Conservation (phyloP, 805 yeast species). For the Candida rishiriensis region DNA sequence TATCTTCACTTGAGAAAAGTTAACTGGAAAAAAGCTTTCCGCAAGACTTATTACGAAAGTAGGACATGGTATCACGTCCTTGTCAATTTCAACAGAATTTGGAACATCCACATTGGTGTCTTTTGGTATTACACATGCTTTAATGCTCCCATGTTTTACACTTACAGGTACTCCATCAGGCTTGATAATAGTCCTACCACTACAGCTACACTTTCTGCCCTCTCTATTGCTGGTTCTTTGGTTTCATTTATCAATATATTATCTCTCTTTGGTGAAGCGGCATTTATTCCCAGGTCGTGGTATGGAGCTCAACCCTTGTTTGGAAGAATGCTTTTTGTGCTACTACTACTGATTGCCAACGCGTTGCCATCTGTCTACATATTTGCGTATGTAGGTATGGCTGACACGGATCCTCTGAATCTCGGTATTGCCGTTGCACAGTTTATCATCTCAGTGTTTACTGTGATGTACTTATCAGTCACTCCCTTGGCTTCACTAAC, state of each 20-base stretch:
- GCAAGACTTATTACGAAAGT: constrained; percentile 69
- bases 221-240: constrained; percentile 65
- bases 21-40: constrained; percentile 63
- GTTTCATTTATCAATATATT: constrained; percentile 53
- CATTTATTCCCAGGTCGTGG: constrained; percentile 68
- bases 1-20: constrained; percentile 50
- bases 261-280: constrained; percentile 52
- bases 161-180: constrained; percentile 48
- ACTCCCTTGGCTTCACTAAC: constrained; percentile 60
- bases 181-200: constrained; percentile 57
- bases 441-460: constrained; percentile 48
- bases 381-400: constrained; percentile 35
- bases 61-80: constrained; percentile 75
- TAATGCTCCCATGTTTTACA: constrained; percentile 66
- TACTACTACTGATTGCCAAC: constrained; percentile 40
- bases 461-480: constrained; percentile 53
- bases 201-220: constrained; percentile 50
- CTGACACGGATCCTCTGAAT: constrained; percentile 30
- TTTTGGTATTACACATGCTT: constrained; percentile 75
- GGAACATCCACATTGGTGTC: constrained; percentile 70
- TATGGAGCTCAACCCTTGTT: constrained; percentile 63
- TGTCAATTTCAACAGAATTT: constrained; percentile 70
- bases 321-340: constrained; percentile 40
- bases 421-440: constrained; percentile 49
- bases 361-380: constrained; percentile 50